A percentile compares a stretch with the other conserved stretches of the same genome.
Conservation (phyloP, 257 asterid genomes). For the Linderniella brevidens region DNA sequence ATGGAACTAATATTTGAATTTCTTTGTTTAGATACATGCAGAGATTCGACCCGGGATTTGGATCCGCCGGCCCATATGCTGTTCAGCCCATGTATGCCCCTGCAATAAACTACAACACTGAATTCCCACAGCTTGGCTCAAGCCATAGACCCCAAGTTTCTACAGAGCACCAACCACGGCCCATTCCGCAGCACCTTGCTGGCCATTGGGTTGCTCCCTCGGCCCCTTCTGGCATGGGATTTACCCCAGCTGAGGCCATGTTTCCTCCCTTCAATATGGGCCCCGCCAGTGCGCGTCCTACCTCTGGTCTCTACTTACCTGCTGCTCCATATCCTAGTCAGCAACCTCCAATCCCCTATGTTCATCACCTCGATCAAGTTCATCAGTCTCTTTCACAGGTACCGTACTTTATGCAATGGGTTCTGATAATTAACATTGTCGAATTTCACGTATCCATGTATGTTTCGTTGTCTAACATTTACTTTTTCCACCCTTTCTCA, state of each 20-base stretch:
- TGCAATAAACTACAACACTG: slow-evolving; percentile 77
- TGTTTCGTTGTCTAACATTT: background rate
- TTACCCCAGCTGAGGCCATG: slow-evolving; percentile 64
- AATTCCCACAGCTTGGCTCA: slow-evolving; percentile 89
- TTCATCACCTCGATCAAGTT: slow-evolving; percentile 76
- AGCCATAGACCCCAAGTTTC: slow-evolving; percentile 52
- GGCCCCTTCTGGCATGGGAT: slow-evolving; percentile 55
- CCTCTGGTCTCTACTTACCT: slow-evolving; percentile 47
- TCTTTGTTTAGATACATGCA: slow-evolving; percentile 60
- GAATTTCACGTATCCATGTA: background rate
- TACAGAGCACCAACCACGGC: slow-evolving; percentile 59
- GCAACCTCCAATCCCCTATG: slow-evolving; percentile 59
- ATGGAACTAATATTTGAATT: background rate
- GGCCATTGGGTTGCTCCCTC: slow-evolving; percentile 63
- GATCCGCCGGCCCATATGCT: slow-evolving; percentile 75
- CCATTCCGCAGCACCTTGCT: slow-evolving; percentile 66
- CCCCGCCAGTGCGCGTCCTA: slow-evolving; percentile 48
- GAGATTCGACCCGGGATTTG: slow-evolving; percentile 97
- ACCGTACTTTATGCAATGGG: slow-evolving; percentile 5
- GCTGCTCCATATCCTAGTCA: slow-evolving; percentile 78
- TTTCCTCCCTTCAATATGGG: slow-evolving; percentile 57
- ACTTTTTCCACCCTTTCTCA: background rate
- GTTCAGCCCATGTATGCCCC: slow-evolving; percentile 96
- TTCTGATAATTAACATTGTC: background rate
- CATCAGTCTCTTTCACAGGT: slow-evolving; percentile 84